Percentiles rank a stretch among this genome's conserved stretches.
Conservation (phyloP, 2,329 filamentous ascomycete genomes). For the Neoarthrinium moseri region DNA sequence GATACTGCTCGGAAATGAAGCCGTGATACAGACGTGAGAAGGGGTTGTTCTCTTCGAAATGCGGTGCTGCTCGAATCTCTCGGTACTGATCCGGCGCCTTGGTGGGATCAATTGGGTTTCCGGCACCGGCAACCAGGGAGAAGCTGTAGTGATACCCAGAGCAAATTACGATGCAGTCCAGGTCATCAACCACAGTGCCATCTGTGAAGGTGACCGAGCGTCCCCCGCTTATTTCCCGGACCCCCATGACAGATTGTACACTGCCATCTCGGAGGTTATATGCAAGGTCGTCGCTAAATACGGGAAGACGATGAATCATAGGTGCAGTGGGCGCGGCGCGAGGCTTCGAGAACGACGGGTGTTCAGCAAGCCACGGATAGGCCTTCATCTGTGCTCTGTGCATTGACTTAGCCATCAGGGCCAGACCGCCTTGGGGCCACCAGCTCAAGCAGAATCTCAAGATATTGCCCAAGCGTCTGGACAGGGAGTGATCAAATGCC, state of each 20-base stretch:
- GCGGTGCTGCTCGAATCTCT: background rate
- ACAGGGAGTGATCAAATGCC: constrained; percentile 6
- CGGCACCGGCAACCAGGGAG: constrained; percentile 2
- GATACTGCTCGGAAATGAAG: constrained; percentile 6
- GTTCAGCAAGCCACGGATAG: background rate
- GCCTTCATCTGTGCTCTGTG: background rate
- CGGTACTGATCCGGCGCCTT: background rate
- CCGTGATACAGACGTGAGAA: constrained; percentile 4
- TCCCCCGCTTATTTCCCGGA: background rate
- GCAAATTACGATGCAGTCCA: constrained; percentile 3
- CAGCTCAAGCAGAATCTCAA: background rate
- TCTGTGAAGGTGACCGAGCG: background rate
- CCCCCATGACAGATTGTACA: background rate
- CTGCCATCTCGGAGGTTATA: background rate
- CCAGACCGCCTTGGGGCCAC: background rate
- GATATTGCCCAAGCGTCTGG: background rate
- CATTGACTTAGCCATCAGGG: constrained; percentile 1
- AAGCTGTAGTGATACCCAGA: constrained; percentile 4
- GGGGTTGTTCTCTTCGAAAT: background rate
- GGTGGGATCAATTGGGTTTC: background rate
- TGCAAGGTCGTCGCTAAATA: constrained; percentile 5
- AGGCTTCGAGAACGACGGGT: background rate
- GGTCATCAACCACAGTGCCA: background rate
- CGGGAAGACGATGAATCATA: constrained; percentile 2
- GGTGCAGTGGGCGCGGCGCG: background rate